Conservation (phyloP, 768 basidiomycete genomes). For the Boletus bicolor region DNA sequence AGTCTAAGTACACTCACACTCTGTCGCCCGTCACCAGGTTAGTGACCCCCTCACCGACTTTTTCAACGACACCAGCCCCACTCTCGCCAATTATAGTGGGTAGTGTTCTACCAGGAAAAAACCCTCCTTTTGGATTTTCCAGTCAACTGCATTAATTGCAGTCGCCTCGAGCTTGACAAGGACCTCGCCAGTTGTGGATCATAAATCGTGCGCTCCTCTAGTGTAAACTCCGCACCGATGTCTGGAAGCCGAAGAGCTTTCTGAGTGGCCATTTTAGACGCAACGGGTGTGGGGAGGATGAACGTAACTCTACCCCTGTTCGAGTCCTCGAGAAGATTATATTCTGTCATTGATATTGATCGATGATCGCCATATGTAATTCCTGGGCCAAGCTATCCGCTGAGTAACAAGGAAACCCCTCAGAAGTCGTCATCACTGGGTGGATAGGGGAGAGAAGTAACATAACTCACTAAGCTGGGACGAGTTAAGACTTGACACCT, state of each 20-base stretch:
- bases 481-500: too few relatives aligned
- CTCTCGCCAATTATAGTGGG: constrained; percentile 36
- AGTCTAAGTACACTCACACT: constrained; percentile 25
- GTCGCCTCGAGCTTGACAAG: constrained; percentile 41
- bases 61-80: constrained; percentile 35
- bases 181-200: constrained; percentile 40
- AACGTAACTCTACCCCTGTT: neutral
- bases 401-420: too few relatives aligned
- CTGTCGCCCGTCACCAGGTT: constrained; percentile 33
- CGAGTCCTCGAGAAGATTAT: neutral
- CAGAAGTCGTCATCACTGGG: too few relatives aligned
- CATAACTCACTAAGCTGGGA: too few relatives aligned
- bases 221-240: constrained; percentile 11
- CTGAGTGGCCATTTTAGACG: constrained; percentile 9
- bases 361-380: neutral
- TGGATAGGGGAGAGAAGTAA: too few relatives aligned
- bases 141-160: constrained; percentile 46
- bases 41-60: constrained; percentile 36
- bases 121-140: constrained; percentile 4
- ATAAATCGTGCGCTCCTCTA: constrained; percentile 21
- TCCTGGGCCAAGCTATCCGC: too few relatives aligned
- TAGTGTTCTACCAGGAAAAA: constrained; percentile 29
- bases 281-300: neutral
- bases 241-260: constrained; percentile 16
- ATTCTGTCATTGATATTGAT: neutral